Evolutionary conservation across 768 basidiomycete genomes (phyloP), one percentile per base, ranked within the genome.

Genomic region (Boletellus ananas): DNA sequence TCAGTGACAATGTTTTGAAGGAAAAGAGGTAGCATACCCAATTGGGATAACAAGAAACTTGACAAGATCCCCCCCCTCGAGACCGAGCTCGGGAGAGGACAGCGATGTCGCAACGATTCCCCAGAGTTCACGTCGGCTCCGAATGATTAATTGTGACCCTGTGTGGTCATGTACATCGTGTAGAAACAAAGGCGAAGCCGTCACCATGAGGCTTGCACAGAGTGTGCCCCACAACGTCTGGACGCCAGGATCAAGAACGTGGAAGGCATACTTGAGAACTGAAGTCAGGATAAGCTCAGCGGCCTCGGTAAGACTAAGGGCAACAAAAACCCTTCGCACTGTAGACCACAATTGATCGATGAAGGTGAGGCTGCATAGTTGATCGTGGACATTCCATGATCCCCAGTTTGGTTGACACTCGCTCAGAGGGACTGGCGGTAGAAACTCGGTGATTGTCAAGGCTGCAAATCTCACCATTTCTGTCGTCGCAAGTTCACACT

Each of bases 291-390:
- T 71, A 1, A 61, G 59, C 48, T 77, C 75, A 11, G 82, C 79
- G 1, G 71, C 63, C 6, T 66, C 62, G 1, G 72, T 59, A 16
- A 85, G 72, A 67, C 66, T 73, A 8, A 66, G 29, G 1, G 58
- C 35, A 17, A 67, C 57, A 43, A 81, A 81, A 6, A 78, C 74
- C 34, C 75, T 74, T 64, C 71, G 75, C 63, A 78, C 70, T 12
- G 74, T 70, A 16, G 56, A 65, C 84, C 83, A 86, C 27, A 85
- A 64, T 43, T 72, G 73, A 39, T 62, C 60, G 11, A 79, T 64
- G 25, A 74, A 64, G 3, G 50, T 45, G n/a, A 85, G 66, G 39
- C 66, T 68, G 27, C 51, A 59, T 18, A 69, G 41, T 57, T 81
- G 77, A 46, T 60, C 64, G 9, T 35, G 37, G 37, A 62, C 43